Base-by-base conservation (phyloP, 2,329 filamentous ascomycete species). In the Dothidotthia symphoricarpi region DNA sequence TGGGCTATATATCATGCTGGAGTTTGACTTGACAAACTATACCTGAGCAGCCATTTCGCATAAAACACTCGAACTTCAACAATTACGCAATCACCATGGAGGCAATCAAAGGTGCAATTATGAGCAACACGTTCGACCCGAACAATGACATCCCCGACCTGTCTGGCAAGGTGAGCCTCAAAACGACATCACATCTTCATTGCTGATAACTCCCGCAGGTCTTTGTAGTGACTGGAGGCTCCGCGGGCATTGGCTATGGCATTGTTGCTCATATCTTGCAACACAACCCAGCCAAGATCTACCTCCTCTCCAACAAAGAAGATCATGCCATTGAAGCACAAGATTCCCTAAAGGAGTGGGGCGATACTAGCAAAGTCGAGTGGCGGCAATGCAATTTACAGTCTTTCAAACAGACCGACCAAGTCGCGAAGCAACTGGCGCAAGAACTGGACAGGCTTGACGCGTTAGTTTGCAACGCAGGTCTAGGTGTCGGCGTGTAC, bases 241-340 rank as follows among this genome's bases (percentile, higher is more conserved):
- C 66, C 14, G 69, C 71, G n/a, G 73, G 72, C 14, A 75, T 75
- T 22, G 74, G 74, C 12, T 76, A 69, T 41, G 74, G 73, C 16
- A 76, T 77, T 30, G 66, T 70, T 17, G 72, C 74, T 6, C 75
- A 78, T 44, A 57, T 77, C n/a, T 68, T 77, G 3, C 70, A 76
- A 49, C 72, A 75, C 53, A 72, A 71, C 30, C 61, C 69, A 2
- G 55, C 60, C 3, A 73, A 69, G 40, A 67, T 77, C 31, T 74
- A 74, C 41, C 61, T 77, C 3, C 63, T 77, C 3, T 71, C 71
- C 13, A 72, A 71, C 42, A 75, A 75, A 31, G 69, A 73, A 47
- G 59, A 75, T 15, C 72, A 76, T 51, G 65, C 71, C n/a, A 51
- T 64, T 13, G 68, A 73, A 39, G 72, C 73, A 1, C 53, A 70